Evolutionary conservation across 768 basidiomycete species (phyloP).

Genomic region (Tylopilus sp.): DNA sequence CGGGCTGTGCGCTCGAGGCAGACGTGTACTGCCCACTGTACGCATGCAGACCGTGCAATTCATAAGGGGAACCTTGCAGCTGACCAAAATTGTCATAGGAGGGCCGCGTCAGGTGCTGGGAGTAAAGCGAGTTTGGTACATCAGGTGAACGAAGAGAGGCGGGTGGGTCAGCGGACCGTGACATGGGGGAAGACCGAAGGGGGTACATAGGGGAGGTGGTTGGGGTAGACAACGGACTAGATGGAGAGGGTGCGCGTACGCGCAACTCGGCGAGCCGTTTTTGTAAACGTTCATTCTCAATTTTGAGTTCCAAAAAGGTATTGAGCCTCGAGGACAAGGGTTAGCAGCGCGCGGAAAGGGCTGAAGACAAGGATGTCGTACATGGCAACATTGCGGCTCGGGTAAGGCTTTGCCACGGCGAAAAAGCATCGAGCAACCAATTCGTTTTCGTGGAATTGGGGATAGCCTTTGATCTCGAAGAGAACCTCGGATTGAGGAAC

Average conservation of each 20-base stretch:
- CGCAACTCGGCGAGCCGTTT: slow-evolving; percentile 51
- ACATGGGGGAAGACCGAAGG: slow-evolving; percentile 28
- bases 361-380: slow-evolving; percentile 29
- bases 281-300: slow-evolving; percentile 80
- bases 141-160: slow-evolving; percentile 11
- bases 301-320: slow-evolving; percentile 77
- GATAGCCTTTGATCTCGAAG: slow-evolving; percentile 69
- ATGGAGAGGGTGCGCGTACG: slow-evolving; percentile 19
- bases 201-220: slow-evolving; percentile 24
- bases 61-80: slow-evolving; percentile 13
- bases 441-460: slow-evolving; percentile 44
- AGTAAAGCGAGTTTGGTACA: slow-evolving; percentile 10
- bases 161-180: slow-evolving; percentile 20
- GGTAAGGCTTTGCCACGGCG: slow-evolving; percentile 72
- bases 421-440: slow-evolving; percentile 61
- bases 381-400: slow-evolving; percentile 69
- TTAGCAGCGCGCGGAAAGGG: background rate
- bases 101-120: slow-evolving; percentile 8
- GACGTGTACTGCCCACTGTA: slow-evolving; percentile 17
- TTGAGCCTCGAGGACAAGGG: slow-evolving; percentile 49
- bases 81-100: slow-evolving; percentile 20
- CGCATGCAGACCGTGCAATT: slow-evolving; percentile 16
- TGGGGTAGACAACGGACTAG: slow-evolving; percentile 12
- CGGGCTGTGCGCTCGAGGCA: slow-evolving; percentile 10
- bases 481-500: slow-evolving; percentile 46